Evolutionary conservation across 148 eudicot genomes (phyloP), one percentile per base, ranked within the genome.

Genomic region (Vaccinium darrowii): DNA sequence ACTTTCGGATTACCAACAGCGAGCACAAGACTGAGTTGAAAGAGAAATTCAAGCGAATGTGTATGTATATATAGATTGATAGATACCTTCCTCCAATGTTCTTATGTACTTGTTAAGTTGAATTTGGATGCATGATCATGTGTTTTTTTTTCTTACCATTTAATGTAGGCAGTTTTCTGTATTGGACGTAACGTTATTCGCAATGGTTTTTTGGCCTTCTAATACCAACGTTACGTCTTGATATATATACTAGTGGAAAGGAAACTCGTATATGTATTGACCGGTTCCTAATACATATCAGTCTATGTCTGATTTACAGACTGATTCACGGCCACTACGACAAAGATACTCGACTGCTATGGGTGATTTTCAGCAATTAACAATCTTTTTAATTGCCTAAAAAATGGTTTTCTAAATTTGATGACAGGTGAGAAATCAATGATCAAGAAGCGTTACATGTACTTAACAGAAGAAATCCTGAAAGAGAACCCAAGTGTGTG

Each of bases 11-110:
- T 69, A 86, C 88, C n/a, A 86, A 86, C 39, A 86, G 88, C 51
- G 85, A 86, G 19, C 90, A 88, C 65, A 86, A 85, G 88, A 86
- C 86, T 56, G 86, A 86, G 0, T 71, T 88, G 56, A 88, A 86
- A 36, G 86, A 81, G 49, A 88, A 88, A 60, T 84, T 86, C 30
- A 77, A 73, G 47, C 90, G 90, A 72, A 88, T 88, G 86, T 88
- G 90, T 88, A 88, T 4, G 90, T 83, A 12, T 12, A 25, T 0
- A 3, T 23, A 33, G 36, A 65, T 65, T 11, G 0, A 10, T 4
- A 25, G 8, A 7, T 30, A 4, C 30, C 25, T 14, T 67, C 5
- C 15, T 67, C 36, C 73, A 3, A 7, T 12, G 7, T 67, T 67
- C 0, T 8, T 25, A 6, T 4, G 36, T 1, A 10, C 11, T 25